These are phyloP conservation scores for Suhomyces sp. DNA, from an alignment of 805 yeast species.

Conservation along the genomic window DNA sequence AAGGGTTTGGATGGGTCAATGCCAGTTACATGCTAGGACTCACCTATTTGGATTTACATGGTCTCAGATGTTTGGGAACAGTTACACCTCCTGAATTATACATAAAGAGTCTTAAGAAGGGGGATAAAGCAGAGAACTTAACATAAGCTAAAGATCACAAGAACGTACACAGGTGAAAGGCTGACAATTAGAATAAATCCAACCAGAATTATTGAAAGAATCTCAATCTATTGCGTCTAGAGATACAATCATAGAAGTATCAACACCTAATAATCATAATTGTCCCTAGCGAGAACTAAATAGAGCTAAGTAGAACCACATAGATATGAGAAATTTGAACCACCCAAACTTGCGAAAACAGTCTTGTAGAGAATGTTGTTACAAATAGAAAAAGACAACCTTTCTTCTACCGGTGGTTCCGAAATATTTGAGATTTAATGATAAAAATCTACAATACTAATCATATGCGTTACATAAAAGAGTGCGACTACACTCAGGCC, in stretches of 20 bases:
- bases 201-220: too few species aligned
- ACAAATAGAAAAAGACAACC: too few species aligned
- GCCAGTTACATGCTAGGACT: constrained; percentile 78
- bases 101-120: constrained; percentile 33
- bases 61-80: constrained; percentile 74
- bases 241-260: too few species aligned
- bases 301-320: not conserved
- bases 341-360: not conserved
- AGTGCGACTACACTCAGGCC: too few species aligned
- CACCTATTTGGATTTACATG: constrained; percentile 60
- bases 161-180: not conserved
- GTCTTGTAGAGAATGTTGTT: too few species aligned
- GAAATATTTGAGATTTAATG: too few species aligned
- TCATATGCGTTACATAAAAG: too few species aligned
- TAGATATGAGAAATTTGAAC: not conserved
- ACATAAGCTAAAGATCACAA: not conserved
- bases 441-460: too few species aligned
- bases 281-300: not conserved
- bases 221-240: too few species aligned
- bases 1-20: constrained; percentile 99
- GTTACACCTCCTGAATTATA: constrained; percentile 70
- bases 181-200: too few species aligned
- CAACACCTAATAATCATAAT: not conserved
- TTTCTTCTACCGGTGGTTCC: too few species aligned
- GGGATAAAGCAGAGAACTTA: not conserved